Base-by-base conservation (phyloP, 495 filamentous ascomycete genomes). In the Tuber umbilicatum region DNA sequence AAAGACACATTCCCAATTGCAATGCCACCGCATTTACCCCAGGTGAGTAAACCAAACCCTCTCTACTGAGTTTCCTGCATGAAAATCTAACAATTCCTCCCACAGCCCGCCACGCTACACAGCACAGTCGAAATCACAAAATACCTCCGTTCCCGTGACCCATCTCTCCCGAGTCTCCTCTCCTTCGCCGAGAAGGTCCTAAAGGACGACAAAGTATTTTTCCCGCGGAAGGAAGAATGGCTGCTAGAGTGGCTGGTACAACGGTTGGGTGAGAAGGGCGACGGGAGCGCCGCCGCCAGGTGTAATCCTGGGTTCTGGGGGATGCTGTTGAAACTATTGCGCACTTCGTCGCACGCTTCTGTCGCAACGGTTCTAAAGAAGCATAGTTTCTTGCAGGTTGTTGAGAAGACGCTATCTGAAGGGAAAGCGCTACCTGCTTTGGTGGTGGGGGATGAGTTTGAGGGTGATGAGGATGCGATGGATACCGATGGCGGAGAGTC, bases 201-300 rank as follows among this genome's bases (percentile, higher is more conserved):
- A 19, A 70, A 73, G 43, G 27, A 43, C 12, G 27, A 31, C n/a
- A 68, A 41, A 10, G 68, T 78, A 42, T 81, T 74, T 69, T 81
- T 81, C 40, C 80, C 80, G 0, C 74, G 75, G 23, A 79, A 80
- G 27, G 77, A 81, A 55, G 79, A 81, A 73, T 81, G 80, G 80
- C 41, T 81, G 3, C 71, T 81, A 17, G 80, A 81, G 70, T 81
- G 80, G 80, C 35, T 79, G 16, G 79, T 79, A 7, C 80, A 81
- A 50, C 78, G 80, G 42, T 55, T 81, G 23, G 71, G 77, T 21
- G 79, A 81, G 70, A 79, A 81, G 35, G 76, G 79, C 21, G 37
- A 41, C 4, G 47, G 73, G 38, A 37, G 69, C 71, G 50, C 23
- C 9, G 19, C 72, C 19, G 80, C 73, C 23, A 75, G 77, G 45